These are phyloP conservation scores for Camelina sativa DNA, from an alignment of 345 rosid species.

Conservation along the genomic window DNA sequence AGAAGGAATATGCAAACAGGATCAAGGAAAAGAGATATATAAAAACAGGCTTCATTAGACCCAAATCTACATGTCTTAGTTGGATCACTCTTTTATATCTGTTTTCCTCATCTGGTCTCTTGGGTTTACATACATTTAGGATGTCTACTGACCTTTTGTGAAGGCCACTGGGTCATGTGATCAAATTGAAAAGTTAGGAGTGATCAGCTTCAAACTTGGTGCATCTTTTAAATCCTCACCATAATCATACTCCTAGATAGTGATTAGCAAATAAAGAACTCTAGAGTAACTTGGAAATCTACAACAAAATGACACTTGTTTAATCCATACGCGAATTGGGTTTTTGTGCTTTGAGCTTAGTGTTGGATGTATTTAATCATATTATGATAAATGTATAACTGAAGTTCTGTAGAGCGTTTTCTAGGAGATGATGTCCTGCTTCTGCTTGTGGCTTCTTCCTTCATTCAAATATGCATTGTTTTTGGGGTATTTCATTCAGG, in stretches of 20 bases:
- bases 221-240: not conserved
- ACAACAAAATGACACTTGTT: not conserved
- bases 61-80: too few species aligned
- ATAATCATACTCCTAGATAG: not conserved
- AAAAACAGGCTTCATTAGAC: too few species aligned
- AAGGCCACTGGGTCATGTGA: not conserved
- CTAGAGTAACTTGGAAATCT: not conserved
- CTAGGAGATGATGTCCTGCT: constrained; percentile 2
- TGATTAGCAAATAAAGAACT: not conserved
- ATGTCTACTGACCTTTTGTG: not conserved
- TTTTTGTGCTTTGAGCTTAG: not conserved
- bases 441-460: constrained; percentile 9
- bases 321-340: not conserved
- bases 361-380: not conserved
- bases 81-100: not conserved
- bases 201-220: constrained; percentile 6
- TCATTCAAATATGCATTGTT: not conserved
- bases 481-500: not conserved
- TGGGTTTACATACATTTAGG: not conserved
- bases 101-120: not conserved
- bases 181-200: not conserved
- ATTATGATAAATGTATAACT: not conserved
- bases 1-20: too few species aligned
- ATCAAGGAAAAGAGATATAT: too few species aligned
- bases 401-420: not conserved